phyloP scores from a whole-genome alignment of 169 alveolate species.

The Babesia ovis region DNA sequence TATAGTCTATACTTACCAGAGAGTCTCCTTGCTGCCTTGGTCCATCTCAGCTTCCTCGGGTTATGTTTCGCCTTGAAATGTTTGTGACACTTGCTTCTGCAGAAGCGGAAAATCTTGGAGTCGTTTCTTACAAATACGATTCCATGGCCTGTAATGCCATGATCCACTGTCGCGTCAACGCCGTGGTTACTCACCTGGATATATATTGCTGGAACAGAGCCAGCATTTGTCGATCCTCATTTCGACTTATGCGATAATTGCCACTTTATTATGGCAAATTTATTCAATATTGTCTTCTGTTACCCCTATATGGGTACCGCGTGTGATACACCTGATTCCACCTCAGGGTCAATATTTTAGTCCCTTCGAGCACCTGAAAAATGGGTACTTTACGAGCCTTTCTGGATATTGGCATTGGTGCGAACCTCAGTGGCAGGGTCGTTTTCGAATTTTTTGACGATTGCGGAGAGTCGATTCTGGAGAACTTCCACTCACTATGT shows the following conservation, averaged over 20 bases:
- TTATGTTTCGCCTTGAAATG: slow-evolving; percentile 97
- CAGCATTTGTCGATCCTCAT: slow-evolving; percentile 97
- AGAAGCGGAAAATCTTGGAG: slow-evolving; percentile 95
- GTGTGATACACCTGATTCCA: neutral
- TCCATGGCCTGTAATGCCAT: slow-evolving; percentile 90
- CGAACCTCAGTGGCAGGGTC: slow-evolving; percentile 86
- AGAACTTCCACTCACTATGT: slow-evolving; percentile 88
- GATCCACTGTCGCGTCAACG: neutral
- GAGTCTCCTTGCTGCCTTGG: slow-evolving; percentile 96
- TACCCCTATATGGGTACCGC: neutral
- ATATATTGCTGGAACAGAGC: slow-evolving; percentile 94
- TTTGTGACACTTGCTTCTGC: slow-evolving; percentile 97
- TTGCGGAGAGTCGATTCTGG: slow-evolving; percentile 88
- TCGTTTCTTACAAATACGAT: slow-evolving; percentile 97
- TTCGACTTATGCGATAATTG: slow-evolving; percentile 28
- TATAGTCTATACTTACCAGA: slow-evolving; percentile 79
- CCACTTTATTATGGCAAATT: neutral
- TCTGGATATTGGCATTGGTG: slow-evolving; percentile 77
- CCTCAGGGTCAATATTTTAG: neutral
- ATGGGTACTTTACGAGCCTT: slow-evolving; percentile 53
- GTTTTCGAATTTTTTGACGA: slow-evolving; percentile 91
- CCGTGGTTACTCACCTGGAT: slow-evolving; percentile 84
- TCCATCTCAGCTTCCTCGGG: slow-evolving; percentile 98
- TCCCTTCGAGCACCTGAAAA: neutral
- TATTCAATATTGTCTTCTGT: neutral